These are phyloP conservation scores for Colletotrichum caudatum DNA, from an alignment of 2,329 filamentous ascomycete species.

Conservation along the genomic window DNA sequence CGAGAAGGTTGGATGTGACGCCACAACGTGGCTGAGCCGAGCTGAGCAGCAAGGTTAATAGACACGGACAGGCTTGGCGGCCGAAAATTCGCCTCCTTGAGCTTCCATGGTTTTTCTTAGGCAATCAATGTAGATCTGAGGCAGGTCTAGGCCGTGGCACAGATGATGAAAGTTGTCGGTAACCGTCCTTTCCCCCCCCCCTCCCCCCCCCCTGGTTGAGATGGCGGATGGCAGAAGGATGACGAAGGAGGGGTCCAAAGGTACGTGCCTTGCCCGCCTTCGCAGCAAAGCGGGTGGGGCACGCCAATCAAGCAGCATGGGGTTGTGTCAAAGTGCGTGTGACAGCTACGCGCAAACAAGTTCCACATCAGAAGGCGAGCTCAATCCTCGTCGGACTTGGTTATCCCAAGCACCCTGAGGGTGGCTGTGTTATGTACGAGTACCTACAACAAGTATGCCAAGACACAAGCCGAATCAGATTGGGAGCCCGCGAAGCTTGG, in stretches of 20 bases:
- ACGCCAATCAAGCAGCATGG: constrained; percentile 29
- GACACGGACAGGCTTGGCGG: neutral
- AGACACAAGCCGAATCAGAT: neutral
- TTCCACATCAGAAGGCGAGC: neutral
- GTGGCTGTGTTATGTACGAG: constrained; percentile 23
- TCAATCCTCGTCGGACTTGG: neutral
- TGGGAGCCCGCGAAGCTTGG: neutral
- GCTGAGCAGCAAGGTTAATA: neutral
- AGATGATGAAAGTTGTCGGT: constrained; percentile 12
- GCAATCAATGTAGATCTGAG: constrained; percentile 12
- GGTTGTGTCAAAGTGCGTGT: constrained; percentile 33
- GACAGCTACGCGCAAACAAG: constrained; percentile 15
- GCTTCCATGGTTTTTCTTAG: neutral
- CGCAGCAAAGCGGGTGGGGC: constrained; percentile 23
- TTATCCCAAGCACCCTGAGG: neutral
- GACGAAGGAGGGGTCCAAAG: constrained; percentile 15
- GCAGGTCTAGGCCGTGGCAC: constrained; percentile 18
- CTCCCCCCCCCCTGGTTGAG: neutral
- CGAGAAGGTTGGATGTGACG: neutral
- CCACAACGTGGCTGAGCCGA: neutral
- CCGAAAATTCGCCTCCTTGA: constrained; percentile 8
- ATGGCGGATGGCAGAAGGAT: constrained; percentile 24
- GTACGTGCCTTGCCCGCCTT: constrained; percentile 9
- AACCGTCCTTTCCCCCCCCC: too few relatives aligned
- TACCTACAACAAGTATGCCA: neutral